A percentile compares a stretch with the other conserved stretches of the same genome.
Conservation (phyloP, 768 basidiomycete genomes). For the Phanerodontia chrysosporium region DNA sequence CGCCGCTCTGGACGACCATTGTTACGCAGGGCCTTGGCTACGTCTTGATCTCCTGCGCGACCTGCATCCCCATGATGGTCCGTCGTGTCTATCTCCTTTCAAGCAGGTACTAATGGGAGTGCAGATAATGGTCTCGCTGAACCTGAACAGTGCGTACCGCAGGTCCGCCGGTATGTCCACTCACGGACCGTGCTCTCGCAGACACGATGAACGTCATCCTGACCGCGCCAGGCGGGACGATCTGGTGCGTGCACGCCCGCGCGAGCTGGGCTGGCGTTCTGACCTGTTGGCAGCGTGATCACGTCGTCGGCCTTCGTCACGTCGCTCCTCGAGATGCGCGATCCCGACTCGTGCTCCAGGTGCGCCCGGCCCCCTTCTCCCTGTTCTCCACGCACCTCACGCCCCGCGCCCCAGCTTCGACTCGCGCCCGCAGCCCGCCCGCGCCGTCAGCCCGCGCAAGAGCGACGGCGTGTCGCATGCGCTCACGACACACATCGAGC, state of each 20-base stretch:
- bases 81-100: neutral
- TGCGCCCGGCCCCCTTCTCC: neutral
- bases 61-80: conserved; percentile 6
- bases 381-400: neutral
- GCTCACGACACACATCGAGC: neutral
- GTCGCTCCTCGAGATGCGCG: neutral
- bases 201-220: conserved; percentile 3
- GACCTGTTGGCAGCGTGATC: neutral
- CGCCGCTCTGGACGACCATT: neutral
- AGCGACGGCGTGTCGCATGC: neutral
- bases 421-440: neutral
- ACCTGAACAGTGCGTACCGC: conserved; percentile 1
- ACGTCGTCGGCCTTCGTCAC: neutral
- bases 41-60: neutral
- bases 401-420: neutral
- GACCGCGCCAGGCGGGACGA: neutral
- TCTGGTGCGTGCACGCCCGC: neutral
- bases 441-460: neutral
- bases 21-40: neutral
- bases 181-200: neutral
- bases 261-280: no score
- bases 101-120: neutral
- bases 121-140: neutral
- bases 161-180: neutral
- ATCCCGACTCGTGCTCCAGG: neutral